Evolutionary conservation across 805 yeast genomes (phyloP).

Genomic region (Candida peoriensis): DNA sequence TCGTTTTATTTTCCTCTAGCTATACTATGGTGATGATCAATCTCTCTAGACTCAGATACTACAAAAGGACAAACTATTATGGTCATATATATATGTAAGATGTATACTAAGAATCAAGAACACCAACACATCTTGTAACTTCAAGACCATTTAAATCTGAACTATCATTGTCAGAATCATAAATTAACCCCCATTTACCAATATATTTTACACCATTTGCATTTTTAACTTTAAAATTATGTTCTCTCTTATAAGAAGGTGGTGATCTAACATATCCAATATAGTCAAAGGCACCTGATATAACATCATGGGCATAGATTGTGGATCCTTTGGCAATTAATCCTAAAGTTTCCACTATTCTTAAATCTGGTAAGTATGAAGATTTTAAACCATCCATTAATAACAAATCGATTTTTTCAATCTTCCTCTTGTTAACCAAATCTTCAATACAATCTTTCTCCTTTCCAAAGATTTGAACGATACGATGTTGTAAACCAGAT

Average conservation of each 20-base stretch:
- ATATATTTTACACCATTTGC: constrained; percentile 24
- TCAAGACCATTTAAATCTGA: constrained; percentile 10
- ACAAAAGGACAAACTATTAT: too few species aligned
- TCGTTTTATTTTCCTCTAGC: too few species aligned
- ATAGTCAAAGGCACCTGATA: constrained; percentile 37
- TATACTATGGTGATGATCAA: too few species aligned
- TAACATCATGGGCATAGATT: constrained; percentile 35
- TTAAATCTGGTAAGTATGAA: constrained; percentile 35
- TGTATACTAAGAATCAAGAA: constrained; percentile 9
- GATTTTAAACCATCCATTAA: constrained; percentile 38
- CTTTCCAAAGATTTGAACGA: constrained; percentile 13
- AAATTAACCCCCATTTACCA: constrained; percentile 39
- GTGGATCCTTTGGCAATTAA: constrained; percentile 35
- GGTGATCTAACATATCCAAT: constrained; percentile 32
- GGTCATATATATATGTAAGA: too few species aligned
- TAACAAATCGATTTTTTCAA: constrained; percentile 28
- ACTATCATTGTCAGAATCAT: constrained; percentile 28
- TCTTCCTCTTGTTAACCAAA: constrained; percentile 9
- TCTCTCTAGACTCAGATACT: too few species aligned
- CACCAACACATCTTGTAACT: constrained; percentile 16
- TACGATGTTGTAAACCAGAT: constrained; percentile 15
- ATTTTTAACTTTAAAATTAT: constrained; percentile 24
- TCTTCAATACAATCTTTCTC: constrained; percentile 11
- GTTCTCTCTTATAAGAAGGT: constrained; percentile 32
- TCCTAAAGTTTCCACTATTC: constrained; percentile 36